Base-by-base conservation (phyloP, 495 filamentous ascomycete species). In the Oidiodendron maius region DNA sequence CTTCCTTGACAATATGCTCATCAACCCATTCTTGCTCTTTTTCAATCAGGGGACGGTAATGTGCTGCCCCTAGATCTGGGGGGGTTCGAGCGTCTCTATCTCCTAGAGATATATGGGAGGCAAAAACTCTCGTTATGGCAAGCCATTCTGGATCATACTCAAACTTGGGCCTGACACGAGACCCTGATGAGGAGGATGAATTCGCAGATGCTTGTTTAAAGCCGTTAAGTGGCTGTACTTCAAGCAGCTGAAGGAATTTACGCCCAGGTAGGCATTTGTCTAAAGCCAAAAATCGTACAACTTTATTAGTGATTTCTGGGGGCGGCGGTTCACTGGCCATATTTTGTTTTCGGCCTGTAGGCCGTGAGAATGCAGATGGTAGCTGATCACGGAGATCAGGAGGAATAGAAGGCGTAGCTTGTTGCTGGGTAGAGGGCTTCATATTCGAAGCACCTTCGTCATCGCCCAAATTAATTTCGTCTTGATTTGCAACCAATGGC, bases 131-230 rank as follows among this genome's bases (percentile, higher is more conserved):
- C 1, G 83, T 87, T 53, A 98, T 95, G 6, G 93, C 84, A 3
- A 97, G 80, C 91, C 91, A 98, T 68, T 98, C 93, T 23, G 82
- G 80, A 63, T 98, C 93, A 62, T 97, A 96, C 25, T 80, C 64
- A 3, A 97, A 77, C 4, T 63, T 59, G 6, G 57, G 60, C 36
- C 46, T 53, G 23, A 42, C n/a, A 3, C 57, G 46, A 13, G 51
- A 46, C 2, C 16, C 4, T 23, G 3, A 23, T 3, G 16, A 20
- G 20, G 38, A 20, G 5, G 5, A 20, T 3, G 50, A 41, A 24
- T 53, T 24, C 10, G 9, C 18, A 20, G 17, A 36, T 11, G 21
- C 16, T 24, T 18, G n/a, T 15, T 25, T 11, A n/a, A 3, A 6
- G 15, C 35, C 11, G n/a, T 35, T 44, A 3, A 66, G 51, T 0